Conservation (phyloP, 1,139 yeast genomes). For the Geotrichum carabidarum region DNA sequence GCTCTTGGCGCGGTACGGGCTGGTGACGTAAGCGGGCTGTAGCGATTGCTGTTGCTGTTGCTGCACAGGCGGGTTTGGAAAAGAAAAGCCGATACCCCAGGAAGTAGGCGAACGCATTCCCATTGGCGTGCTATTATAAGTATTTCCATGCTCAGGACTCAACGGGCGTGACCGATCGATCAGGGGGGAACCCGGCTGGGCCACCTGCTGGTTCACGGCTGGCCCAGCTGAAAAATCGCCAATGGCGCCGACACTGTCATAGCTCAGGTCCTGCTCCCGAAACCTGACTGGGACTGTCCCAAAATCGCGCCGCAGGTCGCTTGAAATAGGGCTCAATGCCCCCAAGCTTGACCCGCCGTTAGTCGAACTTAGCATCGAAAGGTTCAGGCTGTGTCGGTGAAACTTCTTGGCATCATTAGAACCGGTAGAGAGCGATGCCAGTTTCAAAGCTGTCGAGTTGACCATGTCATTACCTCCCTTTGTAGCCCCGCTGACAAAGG, state of each 20-base stretch:
- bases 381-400: background rate
- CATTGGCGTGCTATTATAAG: background rate
- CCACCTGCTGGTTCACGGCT: slow-evolving; percentile 19
- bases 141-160: background rate
- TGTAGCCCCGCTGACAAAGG: slow-evolving; percentile 7
- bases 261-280: slow-evolving; percentile 7
- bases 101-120: background rate
- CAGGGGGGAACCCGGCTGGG: background rate
- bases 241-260: slow-evolving; percentile 28
- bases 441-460: slow-evolving; percentile 37
- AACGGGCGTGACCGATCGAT: background rate
- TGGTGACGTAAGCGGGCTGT: background rate
- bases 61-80: background rate
- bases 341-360: background rate
- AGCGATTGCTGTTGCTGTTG: slow-evolving; percentile 11
- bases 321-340: background rate
- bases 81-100: slow-evolving; percentile 1
- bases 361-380: background rate
- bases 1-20: background rate
- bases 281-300: slow-evolving; percentile 3
- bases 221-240: slow-evolving; percentile 24
- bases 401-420: slow-evolving; percentile 16
- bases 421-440: slow-evolving; percentile 38
- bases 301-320: background rate
- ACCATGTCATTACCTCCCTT: slow-evolving; percentile 29